Percentiles rank a stretch among this genome's conserved stretches.
phyloP scores from a whole-genome alignment of 2,329 filamentous ascomycete species.

The Aotearoamyces nothofagi region DNA sequence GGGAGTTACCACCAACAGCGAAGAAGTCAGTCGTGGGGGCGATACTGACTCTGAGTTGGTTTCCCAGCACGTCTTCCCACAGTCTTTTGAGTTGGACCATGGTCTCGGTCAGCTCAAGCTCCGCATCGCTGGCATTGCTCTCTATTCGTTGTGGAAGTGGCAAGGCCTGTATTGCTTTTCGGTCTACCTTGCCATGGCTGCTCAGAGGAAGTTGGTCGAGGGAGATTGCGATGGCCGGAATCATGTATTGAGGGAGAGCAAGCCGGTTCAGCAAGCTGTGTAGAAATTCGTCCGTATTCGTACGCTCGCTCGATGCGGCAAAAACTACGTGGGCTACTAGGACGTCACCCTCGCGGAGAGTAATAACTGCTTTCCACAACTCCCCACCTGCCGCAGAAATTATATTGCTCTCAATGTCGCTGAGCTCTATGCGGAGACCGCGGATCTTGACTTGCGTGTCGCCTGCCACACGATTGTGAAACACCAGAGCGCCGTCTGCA shows the following conservation, averaged over 20 bases:
- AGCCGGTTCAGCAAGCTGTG: slow-evolving; percentile 1
- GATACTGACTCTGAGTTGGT: slow-evolving; percentile 1
- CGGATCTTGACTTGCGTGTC: slow-evolving; percentile 22
- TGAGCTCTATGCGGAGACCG: slow-evolving; percentile 24
- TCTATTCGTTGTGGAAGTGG: slow-evolving; percentile 3
- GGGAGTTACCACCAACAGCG: slow-evolving; percentile 7
- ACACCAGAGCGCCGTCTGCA: slow-evolving; percentile 14
- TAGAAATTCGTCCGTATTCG: background rate
- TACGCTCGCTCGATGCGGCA: background rate
- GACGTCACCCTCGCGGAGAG: slow-evolving; percentile 12
- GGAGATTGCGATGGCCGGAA: slow-evolving; percentile 15
- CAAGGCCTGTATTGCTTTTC: slow-evolving; percentile 8
- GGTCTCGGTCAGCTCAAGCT: background rate
- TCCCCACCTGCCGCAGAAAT: slow-evolving; percentile 8
- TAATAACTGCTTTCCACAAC: slow-evolving; percentile 15
- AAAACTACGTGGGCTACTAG: slow-evolving; percentile 23
- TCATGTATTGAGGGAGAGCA: slow-evolving; percentile 22
- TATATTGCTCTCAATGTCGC: slow-evolving; percentile 20
- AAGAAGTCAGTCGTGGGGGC: slow-evolving; percentile 6
- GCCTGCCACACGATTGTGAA: slow-evolving; percentile 16
- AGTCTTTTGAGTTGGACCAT: slow-evolving; percentile 4
- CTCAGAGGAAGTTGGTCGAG: slow-evolving; percentile 18
- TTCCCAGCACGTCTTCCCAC: slow-evolving; percentile 6
- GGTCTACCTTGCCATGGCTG: slow-evolving; percentile 19
- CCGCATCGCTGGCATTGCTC: background rate